Conservation (phyloP, 257 asterid species). For the Pogostemon cablin region DNA sequence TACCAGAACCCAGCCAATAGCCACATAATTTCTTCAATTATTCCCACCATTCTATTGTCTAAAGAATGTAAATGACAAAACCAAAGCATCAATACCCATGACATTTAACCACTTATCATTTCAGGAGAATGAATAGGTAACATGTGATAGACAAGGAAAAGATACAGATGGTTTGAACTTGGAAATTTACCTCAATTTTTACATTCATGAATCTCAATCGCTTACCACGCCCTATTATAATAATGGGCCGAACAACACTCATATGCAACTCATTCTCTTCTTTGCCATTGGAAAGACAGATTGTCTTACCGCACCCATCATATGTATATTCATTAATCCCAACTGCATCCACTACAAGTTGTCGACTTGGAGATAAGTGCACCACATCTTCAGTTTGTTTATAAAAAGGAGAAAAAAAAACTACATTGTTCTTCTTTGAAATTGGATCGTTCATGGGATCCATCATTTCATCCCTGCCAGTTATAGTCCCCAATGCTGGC, state of each 20-base stretch:
- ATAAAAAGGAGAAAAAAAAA: slow-evolving; percentile 61
- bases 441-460: slow-evolving; percentile 92
- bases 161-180: slow-evolving; percentile 24
- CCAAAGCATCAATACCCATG: not conserved
- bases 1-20: slow-evolving; percentile 5
- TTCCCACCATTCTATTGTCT: not conserved
- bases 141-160: slow-evolving; percentile 17
- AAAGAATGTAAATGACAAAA: not conserved
- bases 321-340: slow-evolving; percentile 84
- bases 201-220: slow-evolving; percentile 84
- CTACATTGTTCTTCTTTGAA: slow-evolving; percentile 61
- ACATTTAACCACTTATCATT: not conserved
- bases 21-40: not conserved
- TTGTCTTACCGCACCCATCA: slow-evolving; percentile 94
- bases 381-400: slow-evolving; percentile 78
- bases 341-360: slow-evolving; percentile 79
- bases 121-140: slow-evolving; percentile 15
- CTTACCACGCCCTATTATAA: slow-evolving; percentile 90
- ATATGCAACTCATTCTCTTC: slow-evolving; percentile 58
- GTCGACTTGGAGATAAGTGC: slow-evolving; percentile 75
- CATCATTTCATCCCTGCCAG: slow-evolving; percentile 98
- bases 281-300: slow-evolving; percentile 59
- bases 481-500: slow-evolving; percentile 89
- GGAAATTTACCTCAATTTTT: slow-evolving; percentile 78
- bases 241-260: slow-evolving; percentile 62